Evolutionary conservation across 176 grass and related monocot species (phyloP).

Genomic region (Microstegium vimineum): DNA sequence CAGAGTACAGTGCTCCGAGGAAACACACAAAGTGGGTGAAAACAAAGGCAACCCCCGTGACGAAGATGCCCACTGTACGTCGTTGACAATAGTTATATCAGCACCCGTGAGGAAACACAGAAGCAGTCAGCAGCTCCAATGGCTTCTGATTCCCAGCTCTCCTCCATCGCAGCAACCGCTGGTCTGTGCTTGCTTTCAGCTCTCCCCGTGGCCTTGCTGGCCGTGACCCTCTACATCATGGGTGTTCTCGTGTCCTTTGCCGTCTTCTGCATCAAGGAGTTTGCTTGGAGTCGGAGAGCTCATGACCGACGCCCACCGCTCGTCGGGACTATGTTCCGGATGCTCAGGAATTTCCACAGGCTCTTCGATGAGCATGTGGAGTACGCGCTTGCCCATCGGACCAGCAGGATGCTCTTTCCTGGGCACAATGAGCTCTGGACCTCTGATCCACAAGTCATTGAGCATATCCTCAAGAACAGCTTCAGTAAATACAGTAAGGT

Average conservation of each 20-base stretch:
- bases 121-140: background rate
- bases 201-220: conserved; percentile 8
- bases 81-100: too few species aligned
- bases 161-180: background rate
- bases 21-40: too few species aligned
- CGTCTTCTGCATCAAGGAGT: conserved; percentile 27
- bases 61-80: too few species aligned
- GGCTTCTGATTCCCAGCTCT: conserved; percentile 2
- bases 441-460: conserved; percentile 34
- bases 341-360: conserved; percentile 32
- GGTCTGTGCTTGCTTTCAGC: conserved; percentile 17
- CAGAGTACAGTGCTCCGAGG: too few species aligned
- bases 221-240: conserved; percentile 26
- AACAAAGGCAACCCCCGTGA: too few species aligned
- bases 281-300: background rate
- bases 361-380: conserved; percentile 35
- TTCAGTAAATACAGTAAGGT: conserved; percentile 66
- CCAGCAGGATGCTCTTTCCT: conserved; percentile 25
- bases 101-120: too few species aligned
- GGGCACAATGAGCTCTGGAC: conserved; percentile 31
- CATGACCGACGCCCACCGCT: conserved; percentile 35
- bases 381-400: conserved; percentile 26
- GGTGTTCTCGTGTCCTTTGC: conserved; percentile 26
- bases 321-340: conserved; percentile 22
- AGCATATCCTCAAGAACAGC: conserved; percentile 53